Conservation (phyloP, 257 asterid genomes). For the Penstemon eatonii region DNA sequence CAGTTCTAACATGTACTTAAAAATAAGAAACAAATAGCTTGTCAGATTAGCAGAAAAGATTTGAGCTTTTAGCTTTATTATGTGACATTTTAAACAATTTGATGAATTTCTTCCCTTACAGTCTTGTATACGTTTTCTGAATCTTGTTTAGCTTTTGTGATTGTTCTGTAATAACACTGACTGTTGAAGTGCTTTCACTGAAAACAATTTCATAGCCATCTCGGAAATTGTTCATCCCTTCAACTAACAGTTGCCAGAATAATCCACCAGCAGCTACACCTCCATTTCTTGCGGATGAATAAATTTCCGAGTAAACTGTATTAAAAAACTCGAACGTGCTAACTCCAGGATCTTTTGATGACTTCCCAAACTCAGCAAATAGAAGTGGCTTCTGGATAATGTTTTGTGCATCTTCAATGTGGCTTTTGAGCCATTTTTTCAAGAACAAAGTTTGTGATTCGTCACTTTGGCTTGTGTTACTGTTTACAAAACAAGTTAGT, state of each 20-base stretch:
- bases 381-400: conserved; percentile 52
- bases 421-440: conserved; percentile 48
- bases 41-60: no score
- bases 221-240: conserved; percentile 48
- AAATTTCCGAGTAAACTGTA: conserved; percentile 51
- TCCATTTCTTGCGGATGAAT: conserved; percentile 53
- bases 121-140: conserved; percentile 39
- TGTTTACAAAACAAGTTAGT: conserved; percentile 10
- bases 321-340: conserved; percentile 26
- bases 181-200: conserved; percentile 47
- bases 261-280: conserved; percentile 66
- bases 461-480: conserved; percentile 42
- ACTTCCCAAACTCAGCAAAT: conserved; percentile 63
- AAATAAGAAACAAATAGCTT: no score
- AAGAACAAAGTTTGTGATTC: conserved; percentile 58
- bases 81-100: no score
- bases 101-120: no score
- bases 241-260: conserved; percentile 60
- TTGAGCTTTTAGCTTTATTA: no score
- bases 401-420: conserved; percentile 54
- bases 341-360: conserved; percentile 36
- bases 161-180: conserved; percentile 40
- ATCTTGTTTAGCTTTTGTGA: conserved; percentile 45
- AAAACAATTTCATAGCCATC: conserved; percentile 69
- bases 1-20: background rate